Percentiles rank a stretch among this genome's conserved stretches.
phyloP scores from a whole-genome alignment of 1,139 yeast species.

The Candida dubliniensis region DNA sequence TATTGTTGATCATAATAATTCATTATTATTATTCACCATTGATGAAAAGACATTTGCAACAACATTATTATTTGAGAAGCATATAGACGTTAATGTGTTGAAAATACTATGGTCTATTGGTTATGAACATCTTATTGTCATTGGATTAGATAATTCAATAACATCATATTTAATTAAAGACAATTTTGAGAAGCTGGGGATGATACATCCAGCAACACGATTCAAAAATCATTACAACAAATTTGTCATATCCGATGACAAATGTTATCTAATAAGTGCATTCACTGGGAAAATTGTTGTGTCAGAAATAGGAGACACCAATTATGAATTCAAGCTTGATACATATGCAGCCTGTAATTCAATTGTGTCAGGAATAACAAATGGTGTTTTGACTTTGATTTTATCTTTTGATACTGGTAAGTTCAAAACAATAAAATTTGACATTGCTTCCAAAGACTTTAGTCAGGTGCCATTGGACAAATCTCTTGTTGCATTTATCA shows the following conservation, averaged over 20 bases:
- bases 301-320: conserved; percentile 5
- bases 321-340: conserved; percentile 6
- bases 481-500: conserved; percentile 19
- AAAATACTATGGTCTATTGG: conserved; percentile 16
- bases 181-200: conserved; percentile 1
- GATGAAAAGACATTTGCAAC: conserved; percentile 13
- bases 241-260: conserved; percentile 1
- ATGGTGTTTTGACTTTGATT: conserved; percentile 10
- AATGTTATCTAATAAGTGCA: conserved; percentile 6
- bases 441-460: conserved; percentile 10
- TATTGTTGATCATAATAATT: conserved; percentile 15
- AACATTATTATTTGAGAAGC: conserved; percentile 2
- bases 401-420: conserved; percentile 32
- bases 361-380: conserved; percentile 10
- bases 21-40: conserved; percentile 22
- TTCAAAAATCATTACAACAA: conserved; percentile 9
- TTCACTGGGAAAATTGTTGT: conserved; percentile 12
- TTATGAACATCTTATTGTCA: conserved; percentile 3
- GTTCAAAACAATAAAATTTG: conserved; percentile 20
- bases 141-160: conserved; percentile 12
- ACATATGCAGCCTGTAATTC: conserved; percentile 10
- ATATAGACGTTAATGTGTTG: conserved; percentile 1
- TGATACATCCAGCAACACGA: conserved; percentile 5
- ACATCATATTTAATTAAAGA: conserved; percentile 1
- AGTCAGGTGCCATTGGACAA: conserved; percentile 16